Percentiles rank a stretch among this genome's conserved stretches.
Evolutionary conservation across 179 eudicot species (phyloP).

Genomic region (Actinidia arguta): DNA sequence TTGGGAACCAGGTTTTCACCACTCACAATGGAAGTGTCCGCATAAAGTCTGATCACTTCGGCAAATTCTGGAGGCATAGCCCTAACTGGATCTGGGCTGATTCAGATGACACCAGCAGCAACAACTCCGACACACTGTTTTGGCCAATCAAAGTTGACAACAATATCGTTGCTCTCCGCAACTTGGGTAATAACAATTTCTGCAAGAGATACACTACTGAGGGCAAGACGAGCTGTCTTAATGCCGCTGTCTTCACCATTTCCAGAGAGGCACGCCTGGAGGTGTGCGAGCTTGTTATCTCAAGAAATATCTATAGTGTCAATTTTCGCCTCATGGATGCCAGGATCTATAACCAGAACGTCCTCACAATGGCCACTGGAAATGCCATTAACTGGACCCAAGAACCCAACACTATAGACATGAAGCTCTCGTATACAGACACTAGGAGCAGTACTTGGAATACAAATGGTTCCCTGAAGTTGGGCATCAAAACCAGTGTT

Average conservation of each 20-base stretch:
- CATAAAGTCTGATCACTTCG: background rate
- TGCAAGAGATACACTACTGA: slow-evolving; percentile 25
- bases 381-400: background rate
- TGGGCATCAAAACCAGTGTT: background rate
- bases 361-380: background rate
- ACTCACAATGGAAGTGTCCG: background rate
- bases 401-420: background rate
- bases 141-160: slow-evolving; percentile 5
- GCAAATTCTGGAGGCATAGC: slow-evolving; percentile 29
- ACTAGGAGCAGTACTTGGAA: slow-evolving; percentile 14
- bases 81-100: slow-evolving; percentile 37
- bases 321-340: slow-evolving; percentile 21
- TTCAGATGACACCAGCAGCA: background rate
- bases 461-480: background rate
- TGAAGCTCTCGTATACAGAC: background rate
- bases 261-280: background rate
- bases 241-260: slow-evolving; percentile 10
- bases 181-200: slow-evolving; percentile 20
- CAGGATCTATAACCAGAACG: slow-evolving; percentile 21
- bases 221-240: slow-evolving; percentile 15
- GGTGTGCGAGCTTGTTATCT: slow-evolving; percentile 22
- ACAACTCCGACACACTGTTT: slow-evolving; percentile 21
- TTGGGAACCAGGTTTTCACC: background rate
- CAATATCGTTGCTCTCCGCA: slow-evolving; percentile 28
- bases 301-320: slow-evolving; percentile 8